phyloP scores from a whole-genome alignment of 176 grass and related monocot genomes.

The Olyra latifolia region DNA sequence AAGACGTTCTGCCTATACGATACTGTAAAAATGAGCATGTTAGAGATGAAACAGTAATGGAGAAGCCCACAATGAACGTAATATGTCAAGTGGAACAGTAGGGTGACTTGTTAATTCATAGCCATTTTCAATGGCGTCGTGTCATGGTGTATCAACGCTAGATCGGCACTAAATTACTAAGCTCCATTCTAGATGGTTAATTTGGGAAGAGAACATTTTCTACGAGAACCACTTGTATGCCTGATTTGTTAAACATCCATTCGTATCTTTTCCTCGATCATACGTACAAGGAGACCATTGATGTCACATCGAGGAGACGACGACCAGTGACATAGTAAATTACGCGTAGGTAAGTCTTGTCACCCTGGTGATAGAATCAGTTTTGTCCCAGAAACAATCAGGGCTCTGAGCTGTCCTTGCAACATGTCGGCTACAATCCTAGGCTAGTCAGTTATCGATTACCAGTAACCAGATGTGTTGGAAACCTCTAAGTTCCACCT shows the following conservation, averaged over 20 bases:
- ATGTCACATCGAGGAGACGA: background rate
- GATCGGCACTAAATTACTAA: background rate
- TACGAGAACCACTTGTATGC: background rate
- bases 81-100: background rate
- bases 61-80: background rate
- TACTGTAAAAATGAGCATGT: background rate
- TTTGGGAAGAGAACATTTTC: too few relatives aligned
- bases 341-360: background rate
- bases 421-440: too few relatives aligned
- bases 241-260: background rate
- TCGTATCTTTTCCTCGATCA: slow-evolving; percentile 3
- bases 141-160: too few relatives aligned
- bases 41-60: background rate
- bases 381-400: background rate
- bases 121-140: too few relatives aligned
- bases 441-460: background rate
- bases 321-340: background rate
- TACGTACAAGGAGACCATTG: background rate
- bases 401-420: background rate
- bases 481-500: background rate
- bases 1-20: background rate
- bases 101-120: background rate
- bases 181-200: background rate
- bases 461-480: too few relatives aligned
- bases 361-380: background rate